Evolutionary conservation across 805 yeast genomes (phyloP).

Genomic region (Candida berthetii): DNA sequence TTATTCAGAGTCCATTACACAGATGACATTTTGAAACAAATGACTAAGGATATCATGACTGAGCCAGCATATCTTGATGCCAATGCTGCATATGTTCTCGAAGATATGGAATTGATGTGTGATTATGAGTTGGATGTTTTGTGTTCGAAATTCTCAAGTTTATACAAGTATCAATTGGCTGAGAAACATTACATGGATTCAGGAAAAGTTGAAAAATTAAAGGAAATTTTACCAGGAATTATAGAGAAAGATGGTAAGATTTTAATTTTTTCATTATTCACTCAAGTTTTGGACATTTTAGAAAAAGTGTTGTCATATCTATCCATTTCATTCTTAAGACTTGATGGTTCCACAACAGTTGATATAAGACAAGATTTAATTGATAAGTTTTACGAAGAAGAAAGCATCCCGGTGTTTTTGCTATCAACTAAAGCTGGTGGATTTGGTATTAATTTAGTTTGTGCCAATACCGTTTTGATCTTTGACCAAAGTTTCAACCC

Average conservation of each 20-base stretch:
- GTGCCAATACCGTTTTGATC: conserved; percentile 88
- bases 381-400: conserved; percentile 82
- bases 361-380: conserved; percentile 89
- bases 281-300: conserved; percentile 84
- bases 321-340: conserved; percentile 66
- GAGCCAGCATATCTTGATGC: conserved; percentile 77
- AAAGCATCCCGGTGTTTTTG: conserved; percentile 75
- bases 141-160: conserved; percentile 67
- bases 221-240: conserved; percentile 50
- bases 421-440: conserved; percentile 98
- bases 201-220: conserved; percentile 65
- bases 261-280: conserved; percentile 83
- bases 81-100: conserved; percentile 68
- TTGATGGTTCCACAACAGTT: conserved; percentile 93
- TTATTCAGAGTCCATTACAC: conserved; percentile 64
- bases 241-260: conserved; percentile 57
- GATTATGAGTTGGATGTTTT: conserved; percentile 81
- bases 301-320: conserved; percentile 65
- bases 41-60: conserved; percentile 75
- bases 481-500: conserved; percentile 96
- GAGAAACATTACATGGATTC: conserved; percentile 55
- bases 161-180: conserved; percentile 50
- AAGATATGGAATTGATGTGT: conserved; percentile 93
- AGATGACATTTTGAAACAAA: conserved; percentile 47
- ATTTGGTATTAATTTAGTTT: conserved; percentile 93